Base-by-base conservation (phyloP, 495 filamentous ascomycete species). In the Penicillium manginii region DNA sequence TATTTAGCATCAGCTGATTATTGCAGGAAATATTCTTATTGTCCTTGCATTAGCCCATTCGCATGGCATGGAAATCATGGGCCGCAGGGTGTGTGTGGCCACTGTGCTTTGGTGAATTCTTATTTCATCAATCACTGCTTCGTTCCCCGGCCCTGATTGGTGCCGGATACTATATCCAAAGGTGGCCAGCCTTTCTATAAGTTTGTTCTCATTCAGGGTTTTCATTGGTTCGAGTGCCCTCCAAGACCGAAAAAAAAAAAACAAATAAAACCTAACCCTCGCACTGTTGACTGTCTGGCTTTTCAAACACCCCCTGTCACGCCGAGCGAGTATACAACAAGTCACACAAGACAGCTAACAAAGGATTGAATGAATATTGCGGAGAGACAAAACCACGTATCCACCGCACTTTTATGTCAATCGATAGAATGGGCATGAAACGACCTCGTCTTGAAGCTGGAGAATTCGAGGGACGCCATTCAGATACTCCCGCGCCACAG, bases 381-480 rank as follows among this genome's bases (percentile, higher is more conserved):
- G n/a, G n/a, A n/a, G n/a, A 33, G 14, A 10, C 14, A 5, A 40
- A n/a, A 8, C 37, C 37, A 40, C 15, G 15, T 10, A 8, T 40
- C 37, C 10, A 17, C 8, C 18, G 4, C 11, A 54, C 37, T 17
- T 2, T 37, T 22, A n/a, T 52, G 42, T 21, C 32, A 33, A 33
- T 22, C 32, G 14, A 47, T 39, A 42, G 17, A 1, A 70, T 70
- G 61, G 64, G 64, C 21, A 39, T 59, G 45, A 67, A 35, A 46
- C 47, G 67, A 10, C 46, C 52, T 17, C 58, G 43, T 35, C 18
- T 62, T 22, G 57, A 51, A 9, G 8, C 37, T 14, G 57, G 59
- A 9, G 67, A 67, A 2, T 49, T 67, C n/a, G 67, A 67, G 19
- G 56, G 67, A 50, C 59, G 67, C 42, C 64, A 67, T 35, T 70